Percentiles rank a stretch among this genome's conserved stretches.
These are phyloP conservation scores for Ampelocalamus luodianensis DNA, from an alignment of 176 grass and related monocot species.

Conservation along the genomic window DNA sequence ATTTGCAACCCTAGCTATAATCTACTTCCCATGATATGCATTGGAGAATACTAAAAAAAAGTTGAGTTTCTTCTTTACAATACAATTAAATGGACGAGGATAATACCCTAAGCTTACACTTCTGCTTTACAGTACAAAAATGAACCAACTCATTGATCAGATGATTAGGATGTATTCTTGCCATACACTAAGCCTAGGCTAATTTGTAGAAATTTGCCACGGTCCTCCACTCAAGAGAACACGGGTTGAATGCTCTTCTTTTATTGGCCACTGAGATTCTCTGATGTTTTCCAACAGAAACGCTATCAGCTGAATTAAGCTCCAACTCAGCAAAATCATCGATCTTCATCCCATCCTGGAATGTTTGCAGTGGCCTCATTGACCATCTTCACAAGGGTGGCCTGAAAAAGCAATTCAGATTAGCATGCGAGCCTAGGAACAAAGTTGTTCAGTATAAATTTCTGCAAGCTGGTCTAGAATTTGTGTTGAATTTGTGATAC, in stretches of 20 bases:
- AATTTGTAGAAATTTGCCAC: constrained; percentile 42
- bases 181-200: constrained; percentile 40
- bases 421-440: neutral
- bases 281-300: constrained; percentile 31
- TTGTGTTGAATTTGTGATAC: neutral
- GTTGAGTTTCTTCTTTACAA: constrained; percentile 34
- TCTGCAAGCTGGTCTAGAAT: neutral
- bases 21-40: neutral
- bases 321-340: constrained; percentile 31
- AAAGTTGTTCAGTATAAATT: neutral
- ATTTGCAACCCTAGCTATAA: neutral
- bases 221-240: neutral
- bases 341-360: constrained; percentile 75
- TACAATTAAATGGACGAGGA: constrained; percentile 27
- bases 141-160: constrained; percentile 19
- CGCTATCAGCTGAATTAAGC: constrained; percentile 34
- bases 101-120: constrained; percentile 19
- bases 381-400: constrained; percentile 93
- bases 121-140: constrained; percentile 50
- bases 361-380: constrained; percentile 89
- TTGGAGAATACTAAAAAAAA: neutral
- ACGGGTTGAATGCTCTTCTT: constrained; percentile 6
- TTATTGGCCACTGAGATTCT: constrained; percentile 40
- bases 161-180: neutral
- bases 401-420: constrained; percentile 53